Percentiles rank a stretch among this genome's conserved stretches.
These are phyloP conservation scores for Didymella arachidicola DNA, from an alignment of 2,329 filamentous ascomycete genomes.

Conservation along the genomic window DNA sequence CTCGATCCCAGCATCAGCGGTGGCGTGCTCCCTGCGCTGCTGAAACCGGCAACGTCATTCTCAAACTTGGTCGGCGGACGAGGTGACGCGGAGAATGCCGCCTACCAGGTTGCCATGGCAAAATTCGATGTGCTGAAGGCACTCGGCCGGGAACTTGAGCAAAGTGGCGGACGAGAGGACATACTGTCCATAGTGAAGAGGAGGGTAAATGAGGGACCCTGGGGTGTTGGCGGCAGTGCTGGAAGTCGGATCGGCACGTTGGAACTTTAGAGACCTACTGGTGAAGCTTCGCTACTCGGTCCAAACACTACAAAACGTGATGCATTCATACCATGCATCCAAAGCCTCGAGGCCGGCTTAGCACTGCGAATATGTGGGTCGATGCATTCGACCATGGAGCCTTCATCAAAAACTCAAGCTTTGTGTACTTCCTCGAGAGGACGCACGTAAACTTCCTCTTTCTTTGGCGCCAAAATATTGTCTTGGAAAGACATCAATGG, in stretches of 20 bases:
- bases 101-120: conserved; percentile 64
- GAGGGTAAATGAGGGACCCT: conserved; percentile 53
- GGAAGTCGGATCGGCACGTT: conserved; percentile 58
- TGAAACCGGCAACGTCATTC: conserved; percentile 64
- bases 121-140: conserved; percentile 65
- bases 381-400: too few species aligned
- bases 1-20: conserved; percentile 60
- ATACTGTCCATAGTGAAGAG: conserved; percentile 53
- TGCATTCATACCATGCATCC: too few species aligned
- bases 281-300: too few species aligned
- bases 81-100: conserved; percentile 64
- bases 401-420: too few species aligned
- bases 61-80: conserved; percentile 66
- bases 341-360: too few species aligned
- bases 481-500: too few species aligned
- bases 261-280: conserved; percentile 36
- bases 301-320: too few species aligned
- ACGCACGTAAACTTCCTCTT: too few species aligned
- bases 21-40: conserved; percentile 63
- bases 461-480: too few species aligned
- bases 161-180: conserved; percentile 47
- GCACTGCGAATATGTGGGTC: too few species aligned
- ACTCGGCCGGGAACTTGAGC: conserved; percentile 56
- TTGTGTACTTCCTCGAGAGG: too few species aligned
- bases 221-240: conserved; percentile 51